Base-by-base conservation (phyloP, 352 stramenopile species). In the Albugo candida region DNA sequence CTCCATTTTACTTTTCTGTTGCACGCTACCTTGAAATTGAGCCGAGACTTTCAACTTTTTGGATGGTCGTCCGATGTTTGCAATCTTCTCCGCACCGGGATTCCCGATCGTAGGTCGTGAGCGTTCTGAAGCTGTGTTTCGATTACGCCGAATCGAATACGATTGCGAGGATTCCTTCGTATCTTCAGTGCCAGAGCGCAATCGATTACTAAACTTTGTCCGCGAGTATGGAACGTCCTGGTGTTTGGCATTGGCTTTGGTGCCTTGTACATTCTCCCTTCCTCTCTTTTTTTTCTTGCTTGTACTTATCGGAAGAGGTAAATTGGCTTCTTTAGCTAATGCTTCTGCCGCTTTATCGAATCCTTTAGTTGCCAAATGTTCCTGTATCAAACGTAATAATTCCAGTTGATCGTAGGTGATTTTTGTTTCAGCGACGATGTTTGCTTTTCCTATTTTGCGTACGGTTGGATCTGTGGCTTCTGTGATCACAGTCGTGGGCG, bases 401-500 rank as follows among this genome's bases (percentile, higher is more conserved):
- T 93, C 81, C n/a, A 78, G 72, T 17, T 74, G 58, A 35, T 88
- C 69, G 53, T 86, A 93, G 13, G 75, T 72, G 51, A 93, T 87
- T 39, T 79, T 75, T 16, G 81, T 93, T 48, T 85, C 77, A 0
- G 81, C 75, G 34, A 92, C 81, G 36, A 93, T 88, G 36, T 77
- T 86, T 11, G 79, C 81, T 53, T 92, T 91, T 48, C 92, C 79
- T 35, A 93, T 86, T 39, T 92, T 91, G 13, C 71, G 65, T 16
- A 89, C 76, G 0, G 79, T 87, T 12, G 81, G 79, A 47, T 93
- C 81, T 0, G 79, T 85, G 11, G 79, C 79, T 53, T 92, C 81
- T 41, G 87, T 83, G 43, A 88, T 86, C 6, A 91, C 75, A 5
- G 80, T 69, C 42, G 81, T 84, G 2, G 78, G 78, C 2, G 77